phyloP scores from a whole-genome alignment of 2,329 filamentous ascomycete genomes.

The Claviceps africana region DNA sequence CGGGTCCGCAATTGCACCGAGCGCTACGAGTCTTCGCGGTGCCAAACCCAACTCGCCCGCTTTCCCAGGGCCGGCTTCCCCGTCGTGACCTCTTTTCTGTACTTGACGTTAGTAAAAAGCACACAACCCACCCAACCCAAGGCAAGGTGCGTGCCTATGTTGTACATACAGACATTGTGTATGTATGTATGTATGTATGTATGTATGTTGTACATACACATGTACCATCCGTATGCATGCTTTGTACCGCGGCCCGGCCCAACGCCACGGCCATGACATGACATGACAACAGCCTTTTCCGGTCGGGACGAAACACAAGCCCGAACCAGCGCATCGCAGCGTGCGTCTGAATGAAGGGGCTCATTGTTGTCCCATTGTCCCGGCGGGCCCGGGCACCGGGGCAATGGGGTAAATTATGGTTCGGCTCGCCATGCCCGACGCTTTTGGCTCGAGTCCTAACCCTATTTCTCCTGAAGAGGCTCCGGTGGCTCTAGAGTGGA shows the following conservation, averaged over 20 bases:
- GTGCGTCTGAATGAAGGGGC: neutral
- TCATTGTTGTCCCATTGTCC: neutral
- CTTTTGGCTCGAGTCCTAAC: neutral
- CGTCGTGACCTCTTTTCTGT: neutral
- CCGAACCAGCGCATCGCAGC: neutral
- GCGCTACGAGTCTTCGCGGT: neutral
- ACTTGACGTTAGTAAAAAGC: neutral
- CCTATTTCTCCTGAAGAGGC: neutral
- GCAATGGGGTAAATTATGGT: neutral
- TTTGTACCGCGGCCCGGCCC: neutral
- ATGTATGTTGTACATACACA: neutral
- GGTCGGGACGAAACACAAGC: no score
- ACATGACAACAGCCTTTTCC: no score
- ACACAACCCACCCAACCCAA: no score
- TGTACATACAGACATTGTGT: neutral
- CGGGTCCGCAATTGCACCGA: slow-evolving; percentile 1
- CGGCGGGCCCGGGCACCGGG: neutral
- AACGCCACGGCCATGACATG: neutral
- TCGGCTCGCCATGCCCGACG: neutral
- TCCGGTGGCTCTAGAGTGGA: no score
- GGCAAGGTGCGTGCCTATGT: no score
- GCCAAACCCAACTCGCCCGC: neutral
- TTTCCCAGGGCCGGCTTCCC: neutral
- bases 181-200: neutral
- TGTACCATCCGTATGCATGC: no score